Evolutionary conservation across 164 flowering plant genomes (phyloP), one percentile per base, ranked within the genome.

Genomic region (Litsea cubeba): DNA sequence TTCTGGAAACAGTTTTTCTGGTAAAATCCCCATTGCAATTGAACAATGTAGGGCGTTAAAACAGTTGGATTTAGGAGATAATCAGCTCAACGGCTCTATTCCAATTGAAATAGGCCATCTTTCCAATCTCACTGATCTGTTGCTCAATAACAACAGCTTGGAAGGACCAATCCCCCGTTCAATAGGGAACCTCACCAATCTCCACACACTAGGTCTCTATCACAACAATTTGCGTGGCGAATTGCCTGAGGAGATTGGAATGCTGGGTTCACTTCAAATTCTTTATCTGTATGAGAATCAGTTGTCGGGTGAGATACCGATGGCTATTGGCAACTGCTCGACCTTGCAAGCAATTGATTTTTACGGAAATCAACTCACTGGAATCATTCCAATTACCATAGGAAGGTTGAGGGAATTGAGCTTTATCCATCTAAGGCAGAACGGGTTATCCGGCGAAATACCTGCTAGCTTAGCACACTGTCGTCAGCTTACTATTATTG

Each of bases 271-370:
- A 7, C 89, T 96, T n/a, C 71, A 90, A 73, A 83, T 84, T 51
- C 71, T 96, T n/a, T 92, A 78, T 79, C 78, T 92, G 20, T 96
- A 93, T 75, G 95, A 94, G 50, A 96, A 94, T 71, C 95, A 85
- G 76, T 77, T 96, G 0, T 85, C 97, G 0, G 98, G 99, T 11
- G 88, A 89, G 71, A 92, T 96, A 18, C 99, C 99, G 3, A 0
- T 71, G 8, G 94, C 91, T 84, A 88, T 95, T 64, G 94, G 97
- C 1, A 95, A 91, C 81, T 96, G 97, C 81, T 85, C 93, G 24
- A 86, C 88, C 77, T 76, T 96, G 85, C 83, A 91, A 68, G 79
- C 77, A 91, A 62, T 94, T 3, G 99, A 96, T 82, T 87, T 96
- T 62, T 96, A 77, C 32, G 98, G 97, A 5, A 96, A 96, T 75